Conservation (phyloP, 371 early-diverging fungal species). For the Mucor sp. region DNA sequence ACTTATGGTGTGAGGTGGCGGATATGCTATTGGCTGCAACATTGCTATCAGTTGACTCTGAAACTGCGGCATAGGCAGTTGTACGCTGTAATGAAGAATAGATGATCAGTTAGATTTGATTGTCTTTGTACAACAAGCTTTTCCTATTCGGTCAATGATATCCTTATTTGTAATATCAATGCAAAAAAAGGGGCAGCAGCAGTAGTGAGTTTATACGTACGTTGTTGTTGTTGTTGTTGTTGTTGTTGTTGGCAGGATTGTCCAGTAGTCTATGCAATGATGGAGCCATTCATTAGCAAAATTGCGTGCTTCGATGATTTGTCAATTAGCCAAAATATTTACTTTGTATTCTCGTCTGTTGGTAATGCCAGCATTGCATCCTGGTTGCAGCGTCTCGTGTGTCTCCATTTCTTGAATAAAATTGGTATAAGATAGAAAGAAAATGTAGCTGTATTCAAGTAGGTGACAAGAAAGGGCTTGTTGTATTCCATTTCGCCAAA, state of each 20-base stretch:
- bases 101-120: constrained; percentile 15
- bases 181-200: background rate
- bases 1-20: constrained; percentile 14
- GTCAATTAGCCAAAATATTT: constrained; percentile 11
- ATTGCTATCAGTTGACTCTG: constrained; percentile 9
- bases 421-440: constrained; percentile 67
- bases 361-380: background rate
- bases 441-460: constrained; percentile 71
- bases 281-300: background rate
- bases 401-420: constrained; percentile 21
- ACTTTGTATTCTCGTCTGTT: constrained; percentile 17
- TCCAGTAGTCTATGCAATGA: constrained; percentile 1
- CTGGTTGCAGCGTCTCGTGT: background rate
- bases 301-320: constrained; percentile 10
- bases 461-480: constrained; percentile 75
- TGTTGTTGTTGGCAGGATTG: background rate
- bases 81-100: background rate
- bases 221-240: background rate
- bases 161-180: constrained; percentile 8
- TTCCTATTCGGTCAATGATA: constrained; percentile 10
- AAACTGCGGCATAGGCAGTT: constrained; percentile 11
- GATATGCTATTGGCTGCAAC: background rate
- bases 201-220: background rate
- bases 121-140: background rate
- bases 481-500: constrained; percentile 67